These are phyloP conservation scores for Ganoderma leucocontextum DNA, from an alignment of 1,284 basidiomycete species.

Conservation along the genomic window DNA sequence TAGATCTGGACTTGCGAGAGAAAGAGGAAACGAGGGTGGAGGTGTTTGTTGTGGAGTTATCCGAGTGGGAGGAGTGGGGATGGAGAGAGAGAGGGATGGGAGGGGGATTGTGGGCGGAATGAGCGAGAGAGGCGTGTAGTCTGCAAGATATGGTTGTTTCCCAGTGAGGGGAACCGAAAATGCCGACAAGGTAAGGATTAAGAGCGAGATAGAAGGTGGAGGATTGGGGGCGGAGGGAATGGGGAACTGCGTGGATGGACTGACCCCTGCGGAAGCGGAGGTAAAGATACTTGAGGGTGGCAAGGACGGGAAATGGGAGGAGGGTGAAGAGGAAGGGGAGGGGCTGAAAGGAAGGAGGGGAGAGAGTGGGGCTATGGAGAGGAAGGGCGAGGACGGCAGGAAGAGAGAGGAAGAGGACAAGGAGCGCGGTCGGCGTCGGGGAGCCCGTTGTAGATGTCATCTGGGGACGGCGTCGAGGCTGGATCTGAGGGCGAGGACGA, in stretches of 20 bases:
- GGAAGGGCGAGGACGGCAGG: slow-evolving; percentile 2
- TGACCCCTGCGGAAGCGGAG: slow-evolving; percentile 31
- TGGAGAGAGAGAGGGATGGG: slow-evolving; percentile 16
- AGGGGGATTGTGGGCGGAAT: background rate
- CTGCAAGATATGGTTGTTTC: slow-evolving; percentile 33
- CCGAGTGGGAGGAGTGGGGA: slow-evolving; percentile 18
- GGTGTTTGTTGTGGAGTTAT: slow-evolving; percentile 17
- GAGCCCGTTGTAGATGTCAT: background rate
- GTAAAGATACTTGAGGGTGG: slow-evolving; percentile 31
- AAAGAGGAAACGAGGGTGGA: slow-evolving; percentile 24
- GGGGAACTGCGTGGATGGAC: slow-evolving; percentile 23
- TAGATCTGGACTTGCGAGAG: slow-evolving; percentile 17
- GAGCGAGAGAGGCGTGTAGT: background rate
- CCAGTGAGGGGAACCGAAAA: slow-evolving; percentile 36
- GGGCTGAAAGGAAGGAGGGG: background rate
- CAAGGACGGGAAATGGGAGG: slow-evolving; percentile 30
- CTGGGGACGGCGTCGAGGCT: no score
- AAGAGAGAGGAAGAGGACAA: slow-evolving; percentile 7
- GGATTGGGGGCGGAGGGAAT: slow-evolving; percentile 7
- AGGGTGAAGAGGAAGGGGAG: slow-evolving; percentile 22
- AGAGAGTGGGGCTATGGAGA: background rate
- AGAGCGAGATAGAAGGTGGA: slow-evolving; percentile 14
- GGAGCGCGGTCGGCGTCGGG: background rate
- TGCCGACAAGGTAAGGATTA: slow-evolving; percentile 34
- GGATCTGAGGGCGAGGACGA: no score